Conservation (phyloP, 164 flowering plant species). For the Warburgia ugandensis region DNA sequence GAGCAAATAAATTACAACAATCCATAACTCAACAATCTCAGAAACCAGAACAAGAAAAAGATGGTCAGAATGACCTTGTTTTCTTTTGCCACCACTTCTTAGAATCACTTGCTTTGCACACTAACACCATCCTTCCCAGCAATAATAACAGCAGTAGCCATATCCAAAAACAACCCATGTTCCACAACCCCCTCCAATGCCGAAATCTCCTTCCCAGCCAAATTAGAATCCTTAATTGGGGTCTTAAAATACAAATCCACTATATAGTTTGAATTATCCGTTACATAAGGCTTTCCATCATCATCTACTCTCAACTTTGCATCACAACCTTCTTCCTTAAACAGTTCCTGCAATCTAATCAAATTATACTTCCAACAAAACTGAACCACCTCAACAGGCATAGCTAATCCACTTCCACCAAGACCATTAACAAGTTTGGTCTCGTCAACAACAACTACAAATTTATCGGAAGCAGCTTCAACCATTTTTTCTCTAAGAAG, state of each 20-base stretch:
- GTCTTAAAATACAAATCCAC: constrained; percentile 11
- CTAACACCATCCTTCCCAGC: constrained; percentile 12
- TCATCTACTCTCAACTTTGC: constrained; percentile 7
- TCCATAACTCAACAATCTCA: too few species aligned
- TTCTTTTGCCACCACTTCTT: neutral
- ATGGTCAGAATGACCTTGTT: too few species aligned
- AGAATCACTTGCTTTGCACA: constrained; percentile 6
- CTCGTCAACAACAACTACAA: constrained; percentile 12
- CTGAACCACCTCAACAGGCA: constrained; percentile 14
- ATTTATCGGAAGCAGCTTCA: constrained; percentile 5
- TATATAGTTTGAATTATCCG: constrained; percentile 13
- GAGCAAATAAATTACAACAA: too few species aligned
- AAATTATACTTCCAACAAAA: constrained; percentile 10
- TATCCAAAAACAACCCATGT: constrained; percentile 12
- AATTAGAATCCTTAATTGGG: constrained; percentile 1
- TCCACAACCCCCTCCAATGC: constrained; percentile 11
- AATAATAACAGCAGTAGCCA: constrained; percentile 11
- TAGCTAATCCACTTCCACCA: constrained; percentile 8
- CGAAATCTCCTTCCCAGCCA: constrained; percentile 8
- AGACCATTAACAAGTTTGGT: constrained; percentile 6
- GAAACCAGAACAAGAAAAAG: too few species aligned
- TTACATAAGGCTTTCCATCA: constrained; percentile 9
- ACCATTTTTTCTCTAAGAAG: constrained; percentile 14
- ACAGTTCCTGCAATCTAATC: constrained; percentile 4
- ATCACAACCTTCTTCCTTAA: constrained; percentile 11